Percentiles rank a stretch among this genome's conserved stretches.
phyloP scores from a whole-genome alignment of 495 filamentous ascomycete species.

The Cladorrhinum samala region DNA sequence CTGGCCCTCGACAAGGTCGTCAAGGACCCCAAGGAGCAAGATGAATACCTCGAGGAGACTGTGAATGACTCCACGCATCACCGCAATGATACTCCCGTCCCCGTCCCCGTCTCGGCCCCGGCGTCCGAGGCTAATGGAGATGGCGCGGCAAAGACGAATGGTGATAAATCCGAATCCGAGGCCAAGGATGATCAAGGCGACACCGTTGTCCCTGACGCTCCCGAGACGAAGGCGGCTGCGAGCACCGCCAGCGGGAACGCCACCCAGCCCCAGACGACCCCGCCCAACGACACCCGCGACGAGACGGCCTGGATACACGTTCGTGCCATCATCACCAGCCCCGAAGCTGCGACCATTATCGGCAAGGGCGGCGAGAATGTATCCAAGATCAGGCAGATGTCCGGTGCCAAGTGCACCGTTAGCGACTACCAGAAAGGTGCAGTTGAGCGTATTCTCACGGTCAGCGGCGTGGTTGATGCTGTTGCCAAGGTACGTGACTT shows the following conservation, averaged over 20 bases:
- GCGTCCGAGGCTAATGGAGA: conserved; percentile 35
- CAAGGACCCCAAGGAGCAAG: conserved; percentile 35
- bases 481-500: conserved; percentile 89
- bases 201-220: conserved; percentile 70
- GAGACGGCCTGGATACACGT: conserved; percentile 97
- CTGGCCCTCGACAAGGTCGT: conserved; percentile 90
- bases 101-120: conserved; percentile 13
- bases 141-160: conserved; percentile 41
- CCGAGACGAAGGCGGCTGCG: conserved; percentile 34
- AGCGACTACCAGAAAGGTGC: conserved; percentile 96
- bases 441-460: conserved; percentile 93
- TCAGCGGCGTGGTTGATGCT: conserved; percentile 90
- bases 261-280: conserved; percentile 30
- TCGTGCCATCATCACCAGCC: conserved; percentile 90
- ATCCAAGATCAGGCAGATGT: conserved; percentile 82
- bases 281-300: conserved; percentile 50
- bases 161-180: conserved; percentile 51
- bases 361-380: conserved; percentile 99
- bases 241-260: conserved; percentile 43
- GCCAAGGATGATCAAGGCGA: conserved; percentile 54
- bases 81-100: conserved; percentile 33
- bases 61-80: background rate
- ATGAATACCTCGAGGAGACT: conserved; percentile 36
- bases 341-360: conserved; percentile 95
- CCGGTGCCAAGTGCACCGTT: conserved; percentile 94